Percentiles rank a stretch among this genome's conserved stretches.
Evolutionary conservation across 495 filamentous ascomycete species (phyloP).

Genomic region (Penicillium waksmanii): DNA sequence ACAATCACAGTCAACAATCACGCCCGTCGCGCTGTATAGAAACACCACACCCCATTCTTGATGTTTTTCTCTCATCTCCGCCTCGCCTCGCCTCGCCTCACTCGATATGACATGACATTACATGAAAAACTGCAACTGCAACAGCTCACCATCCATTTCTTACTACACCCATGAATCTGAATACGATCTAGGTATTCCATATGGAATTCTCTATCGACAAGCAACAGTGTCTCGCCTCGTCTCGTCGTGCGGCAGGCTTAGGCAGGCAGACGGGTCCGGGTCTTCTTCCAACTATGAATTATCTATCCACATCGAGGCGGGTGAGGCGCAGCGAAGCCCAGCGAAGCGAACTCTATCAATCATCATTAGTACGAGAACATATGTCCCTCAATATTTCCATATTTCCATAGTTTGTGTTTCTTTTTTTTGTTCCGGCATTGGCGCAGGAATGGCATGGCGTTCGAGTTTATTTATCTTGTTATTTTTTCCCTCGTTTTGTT

Average conservation of each 20-base stretch:
- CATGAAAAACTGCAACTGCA: too few relatives aligned
- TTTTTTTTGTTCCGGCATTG: constrained; percentile 29
- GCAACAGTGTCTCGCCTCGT: not conserved
- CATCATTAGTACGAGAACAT: constrained; percentile 4
- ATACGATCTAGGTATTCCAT: too few relatives aligned
- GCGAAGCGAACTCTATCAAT: not conserved
- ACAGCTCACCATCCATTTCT: too few relatives aligned
- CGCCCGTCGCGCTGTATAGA: not conserved
- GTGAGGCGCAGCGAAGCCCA: too few relatives aligned
- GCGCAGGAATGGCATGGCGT: constrained; percentile 31
- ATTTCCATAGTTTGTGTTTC: constrained; percentile 9
- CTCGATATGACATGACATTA: not conserved
- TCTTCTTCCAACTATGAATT: too few relatives aligned
- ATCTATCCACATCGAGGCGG: too few relatives aligned
- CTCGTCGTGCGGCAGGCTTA: too few relatives aligned
- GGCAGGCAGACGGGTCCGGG: too few relatives aligned
- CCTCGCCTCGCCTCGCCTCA: not conserved
- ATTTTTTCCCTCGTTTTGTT: constrained; percentile 15
- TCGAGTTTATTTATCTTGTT: constrained; percentile 7
- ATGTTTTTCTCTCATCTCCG: not conserved
- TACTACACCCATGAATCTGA: too few relatives aligned
- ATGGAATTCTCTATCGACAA: too few relatives aligned
- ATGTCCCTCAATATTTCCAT: not conserved
- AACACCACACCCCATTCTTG: not conserved
- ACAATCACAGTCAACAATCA: not conserved